These are phyloP conservation scores for Penicillium paradoxum DNA, from an alignment of 495 filamentous ascomycete species.

Conservation along the genomic window DNA sequence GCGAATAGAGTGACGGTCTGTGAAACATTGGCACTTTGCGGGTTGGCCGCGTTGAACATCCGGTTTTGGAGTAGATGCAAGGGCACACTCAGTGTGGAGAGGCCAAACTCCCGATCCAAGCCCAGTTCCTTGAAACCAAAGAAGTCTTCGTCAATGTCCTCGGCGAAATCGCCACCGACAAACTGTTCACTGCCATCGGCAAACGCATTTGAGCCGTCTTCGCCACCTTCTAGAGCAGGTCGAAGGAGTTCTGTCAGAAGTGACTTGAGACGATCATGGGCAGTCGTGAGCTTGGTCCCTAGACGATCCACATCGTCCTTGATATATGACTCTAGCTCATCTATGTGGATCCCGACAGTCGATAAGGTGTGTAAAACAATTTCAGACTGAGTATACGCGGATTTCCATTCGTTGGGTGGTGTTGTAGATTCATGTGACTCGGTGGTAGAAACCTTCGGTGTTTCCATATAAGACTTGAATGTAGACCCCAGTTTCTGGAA, in stretches of 20 bases:
- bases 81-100: slow-evolving; percentile 81
- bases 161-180: slow-evolving; percentile 91
- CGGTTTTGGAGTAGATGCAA: slow-evolving; percentile 90
- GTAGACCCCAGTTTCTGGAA: slow-evolving; percentile 77
- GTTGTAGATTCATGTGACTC: slow-evolving; percentile 31
- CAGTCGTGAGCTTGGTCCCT: slow-evolving; percentile 70
- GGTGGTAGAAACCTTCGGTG: slow-evolving; percentile 59
- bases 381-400: slow-evolving; percentile 73
- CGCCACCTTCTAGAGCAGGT: slow-evolving; percentile 75
- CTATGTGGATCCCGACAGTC: slow-evolving; percentile 76
- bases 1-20: slow-evolving; percentile 46
- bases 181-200: slow-evolving; percentile 97
- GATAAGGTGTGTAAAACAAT: slow-evolving; percentile 79
- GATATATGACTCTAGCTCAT: slow-evolving; percentile 79
- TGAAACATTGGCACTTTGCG: slow-evolving; percentile 59
- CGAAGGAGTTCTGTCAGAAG: slow-evolving; percentile 87
- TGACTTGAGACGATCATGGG: slow-evolving; percentile 88
- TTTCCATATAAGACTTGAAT: slow-evolving; percentile 75
- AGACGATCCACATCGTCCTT: slow-evolving; percentile 93
- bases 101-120: slow-evolving; percentile 81
- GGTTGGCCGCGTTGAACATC: slow-evolving; percentile 74
- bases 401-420: slow-evolving; percentile 46
- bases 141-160: slow-evolving; percentile 97
- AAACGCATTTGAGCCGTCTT: slow-evolving; percentile 86
- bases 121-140: slow-evolving; percentile 97